Conservation (phyloP, 139 green algal species). For the Coelastrella sp. region DNA sequence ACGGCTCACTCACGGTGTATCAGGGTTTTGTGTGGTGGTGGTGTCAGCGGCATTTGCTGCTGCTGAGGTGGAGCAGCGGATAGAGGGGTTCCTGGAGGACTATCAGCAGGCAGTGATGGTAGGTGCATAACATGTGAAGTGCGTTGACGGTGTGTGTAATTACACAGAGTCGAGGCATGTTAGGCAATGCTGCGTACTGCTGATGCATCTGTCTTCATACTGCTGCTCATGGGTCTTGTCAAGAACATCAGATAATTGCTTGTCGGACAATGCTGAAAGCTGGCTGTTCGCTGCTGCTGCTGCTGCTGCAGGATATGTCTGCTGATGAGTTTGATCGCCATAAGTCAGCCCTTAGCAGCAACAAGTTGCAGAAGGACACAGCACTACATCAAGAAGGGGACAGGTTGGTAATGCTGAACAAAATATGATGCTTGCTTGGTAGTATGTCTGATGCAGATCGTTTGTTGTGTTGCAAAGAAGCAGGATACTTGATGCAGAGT, state of each 20-base stretch:
- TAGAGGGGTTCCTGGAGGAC: constrained; percentile 85
- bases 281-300: background rate
- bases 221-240: background rate
- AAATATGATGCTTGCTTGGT: no score
- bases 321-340: constrained; percentile 84
- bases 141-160: no score
- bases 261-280: no score
- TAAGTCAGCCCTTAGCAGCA: constrained; percentile 69
- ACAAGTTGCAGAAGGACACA: constrained; percentile 84
- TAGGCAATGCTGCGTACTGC: background rate
- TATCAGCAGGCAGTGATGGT: constrained; percentile 63
- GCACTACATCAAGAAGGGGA: constrained; percentile 82
- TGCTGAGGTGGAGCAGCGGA: constrained; percentile 68
- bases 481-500: no score
- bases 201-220: no score
- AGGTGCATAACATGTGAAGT: no score
- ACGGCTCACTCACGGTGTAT: constrained; percentile 85
- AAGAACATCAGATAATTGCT: no score
- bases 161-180: no score
- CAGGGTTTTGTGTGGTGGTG: constrained; percentile 87
- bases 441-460: background rate
- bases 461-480: background rate
- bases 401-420: no score
- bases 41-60: constrained; percentile 63
- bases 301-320: background rate